Evolutionary conservation across 768 basidiomycete species (phyloP).

Genomic region (Collybia nuda): DNA sequence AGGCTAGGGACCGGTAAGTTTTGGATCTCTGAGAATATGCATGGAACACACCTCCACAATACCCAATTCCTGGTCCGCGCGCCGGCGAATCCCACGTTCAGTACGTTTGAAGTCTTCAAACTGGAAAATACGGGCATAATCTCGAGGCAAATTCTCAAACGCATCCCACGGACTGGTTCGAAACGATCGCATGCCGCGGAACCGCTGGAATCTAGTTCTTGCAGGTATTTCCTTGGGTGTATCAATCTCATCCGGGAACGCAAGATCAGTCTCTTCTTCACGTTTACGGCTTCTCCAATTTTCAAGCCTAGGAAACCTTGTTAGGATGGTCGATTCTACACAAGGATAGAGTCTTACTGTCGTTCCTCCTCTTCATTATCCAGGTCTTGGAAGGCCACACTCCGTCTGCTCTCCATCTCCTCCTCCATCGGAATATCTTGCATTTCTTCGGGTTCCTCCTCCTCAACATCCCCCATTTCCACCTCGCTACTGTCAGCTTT

Average conservation of each 20-base stretch:
- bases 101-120: conserved; percentile 94
- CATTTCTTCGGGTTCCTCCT: conserved; percentile 63
- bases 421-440: conserved; percentile 53
- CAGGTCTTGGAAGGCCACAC: conserved; percentile 70
- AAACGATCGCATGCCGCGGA: conserved; percentile 88
- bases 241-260: conserved; percentile 97
- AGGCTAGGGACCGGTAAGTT: conserved; percentile 44
- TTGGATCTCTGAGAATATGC: background rate
- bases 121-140: conserved; percentile 95
- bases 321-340: conserved; percentile 7
- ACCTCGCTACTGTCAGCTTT: conserved; percentile 41
- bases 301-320: conserved; percentile 48
- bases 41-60: conserved; percentile 60
- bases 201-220: conserved; percentile 83
- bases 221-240: conserved; percentile 87
- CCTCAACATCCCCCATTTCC: conserved; percentile 39
- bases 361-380: conserved; percentile 82
- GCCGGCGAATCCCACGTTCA: conserved; percentile 64
- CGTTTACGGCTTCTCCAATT: conserved; percentile 69
- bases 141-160: conserved; percentile 90
- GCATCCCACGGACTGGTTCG: conserved; percentile 98
- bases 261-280: conserved; percentile 77
- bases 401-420: conserved; percentile 53
- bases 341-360: conserved; percentile 56
- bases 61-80: conserved; percentile 59